phyloP scores from a whole-genome alignment of 2,329 filamentous ascomycete species.

The Intubia oerlemansii region DNA sequence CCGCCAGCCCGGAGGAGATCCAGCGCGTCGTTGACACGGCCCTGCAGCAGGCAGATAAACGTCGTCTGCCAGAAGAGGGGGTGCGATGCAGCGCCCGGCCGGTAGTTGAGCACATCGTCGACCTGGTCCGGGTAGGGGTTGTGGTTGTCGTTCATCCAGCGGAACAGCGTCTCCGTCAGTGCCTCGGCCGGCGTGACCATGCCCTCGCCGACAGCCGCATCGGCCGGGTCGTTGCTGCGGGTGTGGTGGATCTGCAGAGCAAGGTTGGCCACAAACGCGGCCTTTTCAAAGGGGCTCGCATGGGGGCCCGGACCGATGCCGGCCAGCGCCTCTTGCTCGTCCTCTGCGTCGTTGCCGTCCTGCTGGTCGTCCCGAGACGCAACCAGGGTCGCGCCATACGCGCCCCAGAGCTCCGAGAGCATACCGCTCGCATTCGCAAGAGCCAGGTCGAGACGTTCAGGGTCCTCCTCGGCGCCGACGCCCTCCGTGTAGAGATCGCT shows the following conservation, averaged over 20 bases:
- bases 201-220: conserved; percentile 16
- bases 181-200: conserved; percentile 16
- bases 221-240: too few relatives aligned
- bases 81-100: conserved; percentile 56
- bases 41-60: conserved; percentile 53
- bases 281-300: conserved; percentile 47
- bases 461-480: conserved; percentile 31
- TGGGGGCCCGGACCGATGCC: conserved; percentile 44
- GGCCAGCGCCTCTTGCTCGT: conserved; percentile 29
- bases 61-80: conserved; percentile 69
- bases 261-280: conserved; percentile 56
- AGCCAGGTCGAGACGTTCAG: conserved; percentile 32
- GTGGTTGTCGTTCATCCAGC: conserved; percentile 64
- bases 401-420: conserved; percentile 33
- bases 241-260: conserved; percentile 62
- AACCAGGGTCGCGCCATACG: conserved; percentile 23
- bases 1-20: conserved; percentile 51
- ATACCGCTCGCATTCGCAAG: conserved; percentile 30
- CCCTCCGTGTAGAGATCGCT: conserved; percentile 41
- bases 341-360: conserved; percentile 10
- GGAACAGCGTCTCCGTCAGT: conserved; percentile 57
- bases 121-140: conserved; percentile 46
- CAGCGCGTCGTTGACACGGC: conserved; percentile 46
- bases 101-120: conserved; percentile 37
- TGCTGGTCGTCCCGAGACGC: background rate